Base-by-base conservation (phyloP, 1,284 basidiomycete genomes). In the Sutorius eximius region DNA sequence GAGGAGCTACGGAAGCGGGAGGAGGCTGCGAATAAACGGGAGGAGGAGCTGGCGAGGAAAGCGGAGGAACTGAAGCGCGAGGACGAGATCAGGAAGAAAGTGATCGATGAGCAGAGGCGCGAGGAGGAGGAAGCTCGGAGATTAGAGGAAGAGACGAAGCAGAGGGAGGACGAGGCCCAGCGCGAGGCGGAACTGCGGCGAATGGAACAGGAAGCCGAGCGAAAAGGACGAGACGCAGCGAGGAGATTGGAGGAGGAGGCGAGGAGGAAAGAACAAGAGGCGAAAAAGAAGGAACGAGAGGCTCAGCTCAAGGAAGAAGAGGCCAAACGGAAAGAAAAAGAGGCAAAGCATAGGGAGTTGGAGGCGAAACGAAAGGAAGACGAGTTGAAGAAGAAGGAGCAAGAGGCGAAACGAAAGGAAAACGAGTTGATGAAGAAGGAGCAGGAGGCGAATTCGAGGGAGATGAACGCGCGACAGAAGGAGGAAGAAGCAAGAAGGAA, bases 1-100 rank as follows among this genome's bases (percentile, higher is more conserved):
- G 68, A 68, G 3, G 61, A 57, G 13, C 27, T 69, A 11, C 56
- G 63, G 32, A 58, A 63, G 46, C 61, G 63, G 18, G 72, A 71
- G 55, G 71, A 74, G 18, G 71, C 70, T 22, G 71, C 65, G 16
- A 66, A 42, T 29, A 63, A 49, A 42, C 62, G 65, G 3, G 71
- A 72, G 44, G 62, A 62, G 32, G 66, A 69, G 9, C 36, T 63
- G 24, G 49, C 55, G 29, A 61, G 40, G 49, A 71, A 61, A 44
- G 65, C 59, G 10, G 71, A 71, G 9, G 65, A 68, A 47, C 55
- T 71, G 1, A 58, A 22, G 36, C 67, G 59, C 0, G 69, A 73
- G 48, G 71, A 68, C 22, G 60, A 67, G n/a, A 57, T 34, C 6
- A 59, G 59, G 56, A 63, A 43, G 51, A 66, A 47, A 56, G 49